Evolutionary conservation across 768 basidiomycete genomes (phyloP).

Genomic region (Daedaleopsis sinensis): DNA sequence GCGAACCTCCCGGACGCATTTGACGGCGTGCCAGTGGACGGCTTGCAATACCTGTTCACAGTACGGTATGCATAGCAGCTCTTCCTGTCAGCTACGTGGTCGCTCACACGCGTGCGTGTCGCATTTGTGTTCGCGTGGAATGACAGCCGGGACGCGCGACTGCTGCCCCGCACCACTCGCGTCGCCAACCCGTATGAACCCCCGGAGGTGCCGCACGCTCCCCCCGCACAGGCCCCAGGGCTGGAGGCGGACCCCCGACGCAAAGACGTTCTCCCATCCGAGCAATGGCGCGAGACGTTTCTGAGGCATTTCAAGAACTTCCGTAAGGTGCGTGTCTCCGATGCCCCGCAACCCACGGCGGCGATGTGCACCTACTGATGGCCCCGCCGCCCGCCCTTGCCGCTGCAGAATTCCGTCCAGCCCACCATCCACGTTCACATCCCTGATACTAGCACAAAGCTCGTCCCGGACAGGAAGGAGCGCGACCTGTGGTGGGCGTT

Average conservation of each 20-base stretch:
- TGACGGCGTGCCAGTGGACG: slow-evolving; percentile 65
- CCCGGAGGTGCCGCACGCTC: slow-evolving; percentile 31
- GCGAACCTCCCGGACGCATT: slow-evolving; percentile 76
- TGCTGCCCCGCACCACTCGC: slow-evolving; percentile 65
- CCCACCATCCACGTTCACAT: slow-evolving; percentile 53
- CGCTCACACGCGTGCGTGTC: background rate
- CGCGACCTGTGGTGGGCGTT: slow-evolving; percentile 84
- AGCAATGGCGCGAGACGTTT: slow-evolving; percentile 66
- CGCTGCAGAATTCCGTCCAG: slow-evolving; percentile 64
- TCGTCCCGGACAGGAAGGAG: slow-evolving; percentile 71
- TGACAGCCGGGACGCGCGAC: slow-evolving; percentile 68
- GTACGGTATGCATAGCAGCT: slow-evolving; percentile 54
- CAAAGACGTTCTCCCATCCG: slow-evolving; percentile 51
- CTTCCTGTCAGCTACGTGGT: background rate
- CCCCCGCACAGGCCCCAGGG: slow-evolving; percentile 15
- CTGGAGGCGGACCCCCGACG: slow-evolving; percentile 14
- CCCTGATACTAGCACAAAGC: slow-evolving; percentile 34
- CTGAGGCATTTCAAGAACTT: slow-evolving; percentile 66
- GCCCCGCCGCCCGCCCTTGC: background rate
- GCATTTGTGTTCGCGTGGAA: background rate
- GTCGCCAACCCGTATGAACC: slow-evolving; percentile 70
- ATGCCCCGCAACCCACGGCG: background rate
- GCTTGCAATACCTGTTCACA: slow-evolving; percentile 79
- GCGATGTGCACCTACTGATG: background rate
- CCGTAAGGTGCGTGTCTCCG: slow-evolving; percentile 58